A percentile compares a stretch with the other conserved stretches of the same genome.
phyloP scores from a whole-genome alignment of 306 rosid genomes.

The Inga laurina region DNA sequence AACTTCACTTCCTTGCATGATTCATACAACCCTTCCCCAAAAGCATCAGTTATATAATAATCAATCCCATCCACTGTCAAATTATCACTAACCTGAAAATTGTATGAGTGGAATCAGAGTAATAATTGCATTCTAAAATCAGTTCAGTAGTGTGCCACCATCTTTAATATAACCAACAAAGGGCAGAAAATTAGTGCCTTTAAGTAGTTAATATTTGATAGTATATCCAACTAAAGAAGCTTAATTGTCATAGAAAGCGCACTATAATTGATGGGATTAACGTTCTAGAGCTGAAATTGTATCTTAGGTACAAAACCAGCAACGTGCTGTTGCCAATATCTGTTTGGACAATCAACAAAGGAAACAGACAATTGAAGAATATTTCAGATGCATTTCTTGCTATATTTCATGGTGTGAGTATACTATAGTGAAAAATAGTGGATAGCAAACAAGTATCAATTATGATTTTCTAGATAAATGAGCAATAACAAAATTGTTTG shows the following conservation, averaged over 20 bases:
- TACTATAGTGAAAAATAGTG: background rate
- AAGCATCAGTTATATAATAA: conserved; percentile 69
- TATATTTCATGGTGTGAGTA: background rate
- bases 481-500: conserved; percentile 13
- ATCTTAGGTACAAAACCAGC: background rate
- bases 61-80: conserved; percentile 86
- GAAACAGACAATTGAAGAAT: background rate
- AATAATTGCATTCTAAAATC: conserved; percentile 15
- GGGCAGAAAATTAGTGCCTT: background rate
- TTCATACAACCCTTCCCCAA: conserved; percentile 90
- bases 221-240: conserved; percentile 14
- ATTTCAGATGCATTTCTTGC: conserved; percentile 24
- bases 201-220: conserved; percentile 6
- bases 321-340: background rate
- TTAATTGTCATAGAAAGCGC: conserved; percentile 13
- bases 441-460: background rate
- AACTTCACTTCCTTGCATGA: conserved; percentile 98
- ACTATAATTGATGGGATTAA: background rate
- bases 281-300: background rate
- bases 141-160: background rate
- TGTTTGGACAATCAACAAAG: conserved; percentile 13
- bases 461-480: conserved; percentile 2
- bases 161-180: conserved; percentile 11
- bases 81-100: conserved; percentile 73
- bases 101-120: conserved; percentile 25